Evolutionary conservation across 768 basidiomycete species (phyloP).

Genomic region (Termitomyces heimii): DNA sequence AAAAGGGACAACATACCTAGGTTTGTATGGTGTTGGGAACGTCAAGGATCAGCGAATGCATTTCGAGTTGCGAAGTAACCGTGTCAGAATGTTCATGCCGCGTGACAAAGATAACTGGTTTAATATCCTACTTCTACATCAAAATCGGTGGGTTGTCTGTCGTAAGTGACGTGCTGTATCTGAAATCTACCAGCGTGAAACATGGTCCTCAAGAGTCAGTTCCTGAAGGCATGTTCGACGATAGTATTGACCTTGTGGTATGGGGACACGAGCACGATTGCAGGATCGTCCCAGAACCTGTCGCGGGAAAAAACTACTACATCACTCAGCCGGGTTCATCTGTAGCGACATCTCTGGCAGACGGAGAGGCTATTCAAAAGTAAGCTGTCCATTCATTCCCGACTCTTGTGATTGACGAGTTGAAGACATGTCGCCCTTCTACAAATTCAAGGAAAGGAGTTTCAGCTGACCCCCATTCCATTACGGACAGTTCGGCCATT

Average conservation of each 20-base stretch:
- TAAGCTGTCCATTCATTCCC: slow-evolving; percentile 23
- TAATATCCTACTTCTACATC: slow-evolving; percentile 89
- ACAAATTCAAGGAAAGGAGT: slow-evolving; percentile 84
- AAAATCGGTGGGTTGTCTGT: slow-evolving; percentile 70
- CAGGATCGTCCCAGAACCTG: slow-evolving; percentile 83
- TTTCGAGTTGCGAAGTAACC: slow-evolving; percentile 88
- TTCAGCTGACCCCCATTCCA: slow-evolving; percentile 78
- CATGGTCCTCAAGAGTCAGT: slow-evolving; percentile 94
- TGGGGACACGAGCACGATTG: slow-evolving; percentile 99
- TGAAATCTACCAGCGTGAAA: slow-evolving; percentile 56
- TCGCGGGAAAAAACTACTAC: slow-evolving; percentile 86
- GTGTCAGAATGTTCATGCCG: slow-evolving; percentile 96
- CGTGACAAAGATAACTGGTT: slow-evolving; percentile 90
- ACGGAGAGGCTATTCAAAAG: slow-evolving; percentile 93
- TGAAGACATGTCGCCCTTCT: slow-evolving; percentile 86
- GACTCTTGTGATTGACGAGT: background rate
- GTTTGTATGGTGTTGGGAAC: slow-evolving; percentile 93
- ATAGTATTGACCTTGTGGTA: slow-evolving; percentile 86
- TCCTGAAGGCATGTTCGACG: slow-evolving; percentile 96
- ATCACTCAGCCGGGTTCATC: slow-evolving; percentile 95
- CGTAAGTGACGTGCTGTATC: background rate
- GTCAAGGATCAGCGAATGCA: slow-evolving; percentile 97
- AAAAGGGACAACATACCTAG: slow-evolving; percentile 84
- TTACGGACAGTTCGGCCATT: slow-evolving; percentile 93
- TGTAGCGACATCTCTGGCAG: slow-evolving; percentile 89